A percentile compares a stretch with the other conserved stretches of the same genome.
Evolutionary conservation across 2,329 filamentous ascomycete genomes (phyloP).

Genomic region (Ascochyta pisi): DNA sequence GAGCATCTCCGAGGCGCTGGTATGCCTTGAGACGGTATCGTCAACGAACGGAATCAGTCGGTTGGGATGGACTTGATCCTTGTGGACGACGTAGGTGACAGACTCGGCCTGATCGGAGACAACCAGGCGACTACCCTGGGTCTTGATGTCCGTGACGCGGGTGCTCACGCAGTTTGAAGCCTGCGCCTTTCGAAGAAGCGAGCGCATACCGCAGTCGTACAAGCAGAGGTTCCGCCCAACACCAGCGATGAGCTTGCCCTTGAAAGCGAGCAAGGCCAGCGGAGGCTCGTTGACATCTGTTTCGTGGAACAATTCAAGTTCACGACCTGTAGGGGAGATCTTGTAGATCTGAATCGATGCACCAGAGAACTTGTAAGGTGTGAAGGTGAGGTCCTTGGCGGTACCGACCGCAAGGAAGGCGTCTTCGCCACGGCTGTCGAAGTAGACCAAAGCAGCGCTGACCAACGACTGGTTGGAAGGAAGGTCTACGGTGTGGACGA

Average conservation of each 20-base stretch:
- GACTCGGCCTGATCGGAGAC: constrained; percentile 94
- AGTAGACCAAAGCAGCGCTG: constrained; percentile 82
- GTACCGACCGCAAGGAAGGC: constrained; percentile 93
- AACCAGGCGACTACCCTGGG: constrained; percentile 88
- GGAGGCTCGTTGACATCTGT: constrained; percentile 91
- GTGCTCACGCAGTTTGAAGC: constrained; percentile 74
- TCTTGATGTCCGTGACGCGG: constrained; percentile 86
- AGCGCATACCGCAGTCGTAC: constrained; percentile 92
- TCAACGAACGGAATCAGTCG: constrained; percentile 92
- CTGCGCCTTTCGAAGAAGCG: constrained; percentile 90
- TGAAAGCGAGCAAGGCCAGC: constrained; percentile 88
- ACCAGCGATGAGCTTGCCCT: constrained; percentile 86
- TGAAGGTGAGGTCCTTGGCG: constrained; percentile 85
- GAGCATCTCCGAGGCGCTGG: constrained; percentile 88
- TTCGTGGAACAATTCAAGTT: constrained; percentile 94
- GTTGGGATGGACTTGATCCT: constrained; percentile 76
- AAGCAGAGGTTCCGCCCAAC: constrained; percentile 82
- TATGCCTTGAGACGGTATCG: constrained; percentile 89
- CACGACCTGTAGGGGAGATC: constrained; percentile 83
- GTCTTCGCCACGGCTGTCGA: constrained; percentile 82
- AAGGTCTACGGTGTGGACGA: constrained; percentile 80
- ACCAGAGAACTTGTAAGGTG: constrained; percentile 71
- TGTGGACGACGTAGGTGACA: constrained; percentile 91
- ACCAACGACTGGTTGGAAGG: constrained; percentile 91
- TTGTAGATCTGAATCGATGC: constrained; percentile 94